phyloP scores from a whole-genome alignment of 306 rosid species.

The Glycine latifolia region DNA sequence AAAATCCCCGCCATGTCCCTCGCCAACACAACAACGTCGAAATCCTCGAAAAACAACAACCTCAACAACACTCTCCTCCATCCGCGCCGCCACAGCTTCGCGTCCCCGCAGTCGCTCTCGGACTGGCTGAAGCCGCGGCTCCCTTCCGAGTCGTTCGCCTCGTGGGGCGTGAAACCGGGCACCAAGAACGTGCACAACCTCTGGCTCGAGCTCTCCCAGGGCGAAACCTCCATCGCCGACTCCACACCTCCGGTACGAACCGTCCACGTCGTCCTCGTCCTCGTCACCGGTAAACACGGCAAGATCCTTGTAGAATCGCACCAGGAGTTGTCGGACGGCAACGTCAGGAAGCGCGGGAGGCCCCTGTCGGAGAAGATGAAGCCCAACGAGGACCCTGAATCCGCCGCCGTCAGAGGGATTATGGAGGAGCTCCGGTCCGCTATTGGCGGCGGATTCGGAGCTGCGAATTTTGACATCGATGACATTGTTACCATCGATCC shows the following conservation, averaged over 20 bases:
- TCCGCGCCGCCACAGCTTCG: conserved; percentile 57
- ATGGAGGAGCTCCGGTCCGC: conserved; percentile 87
- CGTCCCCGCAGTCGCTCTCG: conserved; percentile 78
- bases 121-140: conserved; percentile 88
- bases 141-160: conserved; percentile 81
- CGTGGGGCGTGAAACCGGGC: conserved; percentile 93
- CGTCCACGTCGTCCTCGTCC: conserved; percentile 74
- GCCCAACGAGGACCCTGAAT: conserved; percentile 78
- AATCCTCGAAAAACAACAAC: conserved; percentile 34
- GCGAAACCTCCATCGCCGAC: conserved; percentile 83
- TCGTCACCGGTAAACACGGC: conserved; percentile 55
- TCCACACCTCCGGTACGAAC: conserved; percentile 89
- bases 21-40: neutral
- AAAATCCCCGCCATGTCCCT: conserved; percentile 78
- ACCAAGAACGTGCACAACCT: conserved; percentile 96
- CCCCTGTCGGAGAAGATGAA: conserved; percentile 98
- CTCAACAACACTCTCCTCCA: neutral
- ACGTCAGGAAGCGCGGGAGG: conserved; percentile 64
- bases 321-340: conserved; percentile 84
- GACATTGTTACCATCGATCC: conserved; percentile 66
- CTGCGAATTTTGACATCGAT: conserved; percentile 12
- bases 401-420: conserved; percentile 78
- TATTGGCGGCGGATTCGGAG: conserved; percentile 1
- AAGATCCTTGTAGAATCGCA: conserved; percentile 67
- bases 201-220: conserved; percentile 90